Evolutionary conservation across 805 yeast species (phyloP), one percentile per base, ranked within the genome.

Genomic region (Dipodascus geniculatus): DNA sequence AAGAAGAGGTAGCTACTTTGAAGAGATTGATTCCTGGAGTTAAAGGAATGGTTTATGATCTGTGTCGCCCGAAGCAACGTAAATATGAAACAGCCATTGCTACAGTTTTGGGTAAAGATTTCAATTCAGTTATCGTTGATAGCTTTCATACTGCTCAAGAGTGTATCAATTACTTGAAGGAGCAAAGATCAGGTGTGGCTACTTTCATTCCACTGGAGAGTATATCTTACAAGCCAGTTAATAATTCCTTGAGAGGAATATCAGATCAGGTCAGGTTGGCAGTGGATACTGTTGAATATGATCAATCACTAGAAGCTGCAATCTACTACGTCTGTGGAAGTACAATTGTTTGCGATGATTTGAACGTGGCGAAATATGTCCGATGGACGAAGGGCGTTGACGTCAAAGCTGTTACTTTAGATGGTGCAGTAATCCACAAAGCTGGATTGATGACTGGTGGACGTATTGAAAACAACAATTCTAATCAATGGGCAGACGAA

Each of bases 361-460:
- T 89, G 58, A 76, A 74, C 1, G 66, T 78, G 23, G 98, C 98
- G 1, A 79, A 82, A 62, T 70, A 74, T 1, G 69, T 91, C 55
- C 81, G 87, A 63, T 87, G 96, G 91, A 73, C 74, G 19, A 69
- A 71, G 38, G 71, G 74, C 4, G 68, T 80, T 24, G 75, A 76
- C 50, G 80, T 79, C 44, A 88, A 86, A 65, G 70, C 85, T 50
- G 95, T 90, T 1, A 79, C 96, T 0, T 62, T 87, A 14, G 88
- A 87, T 51, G 99, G 99, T 1, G 79, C 91, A 0, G 73, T 89
- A 28, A 85, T 93, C 49, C 88, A 87, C 63, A 81, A 80, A 61
- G 82, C 91, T 2, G 96, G 96, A 3, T 73, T 89, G 38, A 87
- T 93, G 95, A 85, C 97, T 6, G 97, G 97, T 65, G 97, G 97